Evolutionary conservation across 1,139 yeast genomes (phyloP).

Genomic region (Debaryomyces robertsiae): DNA sequence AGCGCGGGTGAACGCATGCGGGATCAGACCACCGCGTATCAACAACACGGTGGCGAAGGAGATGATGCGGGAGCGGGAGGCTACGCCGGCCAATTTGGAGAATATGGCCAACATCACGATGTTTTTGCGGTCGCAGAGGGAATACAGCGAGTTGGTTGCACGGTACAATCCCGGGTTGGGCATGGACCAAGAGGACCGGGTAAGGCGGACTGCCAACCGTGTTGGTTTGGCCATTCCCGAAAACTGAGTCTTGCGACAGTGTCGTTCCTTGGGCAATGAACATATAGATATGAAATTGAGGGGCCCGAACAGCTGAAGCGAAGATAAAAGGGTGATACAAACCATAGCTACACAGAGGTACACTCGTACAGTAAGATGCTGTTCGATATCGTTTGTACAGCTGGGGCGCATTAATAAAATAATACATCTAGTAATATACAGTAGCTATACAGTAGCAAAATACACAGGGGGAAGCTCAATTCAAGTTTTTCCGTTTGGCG

Average conservation of each 20-base stretch:
- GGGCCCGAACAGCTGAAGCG: too few relatives aligned
- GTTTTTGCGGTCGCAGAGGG: slow-evolving; percentile 72
- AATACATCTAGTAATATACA: slow-evolving; percentile 5
- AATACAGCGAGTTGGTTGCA: slow-evolving; percentile 75
- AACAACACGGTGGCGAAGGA: slow-evolving; percentile 28
- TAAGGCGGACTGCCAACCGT: slow-evolving; percentile 74
- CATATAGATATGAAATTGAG: too few relatives aligned
- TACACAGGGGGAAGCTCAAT: not conserved
- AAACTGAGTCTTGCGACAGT: too few relatives aligned
- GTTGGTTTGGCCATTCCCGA: slow-evolving; percentile 66
- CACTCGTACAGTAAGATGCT: too few relatives aligned
- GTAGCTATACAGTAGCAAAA: slow-evolving; percentile 2
- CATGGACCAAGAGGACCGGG: slow-evolving; percentile 76
- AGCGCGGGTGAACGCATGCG: slow-evolving; percentile 26
- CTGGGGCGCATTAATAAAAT: slow-evolving; percentile 4
- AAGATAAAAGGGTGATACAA: too few relatives aligned
- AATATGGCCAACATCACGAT: slow-evolving; percentile 52
- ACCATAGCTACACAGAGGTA: too few relatives aligned
- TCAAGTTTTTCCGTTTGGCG: slow-evolving; percentile 7
- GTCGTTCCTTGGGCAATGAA: too few relatives aligned
- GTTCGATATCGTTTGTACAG: too few relatives aligned
- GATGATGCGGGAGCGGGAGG: slow-evolving; percentile 25
- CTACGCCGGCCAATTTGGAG: slow-evolving; percentile 18
- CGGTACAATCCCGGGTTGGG: slow-evolving; percentile 85
- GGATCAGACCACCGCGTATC: slow-evolving; percentile 21